phyloP scores from a whole-genome alignment of 2,329 filamentous ascomycete genomes.

The Xylariaceae sp. region DNA sequence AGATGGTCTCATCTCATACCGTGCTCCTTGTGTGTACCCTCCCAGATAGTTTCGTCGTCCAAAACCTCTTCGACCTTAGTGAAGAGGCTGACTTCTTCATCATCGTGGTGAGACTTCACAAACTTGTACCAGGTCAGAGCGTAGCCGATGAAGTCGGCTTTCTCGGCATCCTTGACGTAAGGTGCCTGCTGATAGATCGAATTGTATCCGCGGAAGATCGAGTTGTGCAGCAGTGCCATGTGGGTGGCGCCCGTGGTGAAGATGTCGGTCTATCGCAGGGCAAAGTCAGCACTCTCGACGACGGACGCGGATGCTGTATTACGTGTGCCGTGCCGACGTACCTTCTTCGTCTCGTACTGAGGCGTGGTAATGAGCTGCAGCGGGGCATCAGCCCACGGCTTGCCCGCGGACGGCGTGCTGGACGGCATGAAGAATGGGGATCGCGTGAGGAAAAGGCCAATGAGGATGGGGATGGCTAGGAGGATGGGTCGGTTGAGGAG shows the following conservation, averaged over 20 bases:
- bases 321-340: conserved; percentile 21
- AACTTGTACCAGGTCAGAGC: conserved; percentile 54
- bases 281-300: background rate
- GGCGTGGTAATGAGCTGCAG: conserved; percentile 51
- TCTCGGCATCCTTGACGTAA: conserved; percentile 46
- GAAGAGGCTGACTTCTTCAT: conserved; percentile 54
- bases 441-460: conserved; percentile 35
- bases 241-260: conserved; percentile 56
- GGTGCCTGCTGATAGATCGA: conserved; percentile 57
- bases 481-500: conserved; percentile 30
- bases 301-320: background rate
- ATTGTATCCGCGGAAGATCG: conserved; percentile 59
- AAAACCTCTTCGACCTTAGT: conserved; percentile 49
- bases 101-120: conserved; percentile 55
- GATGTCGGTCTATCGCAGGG: conserved; percentile 43
- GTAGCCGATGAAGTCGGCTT: conserved; percentile 54
- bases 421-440: conserved; percentile 39
- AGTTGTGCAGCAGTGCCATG: conserved; percentile 58
- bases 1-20: conserved; percentile 33
- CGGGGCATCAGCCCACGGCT: conserved; percentile 50
- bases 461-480: conserved; percentile 32
- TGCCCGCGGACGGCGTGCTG: conserved; percentile 25
- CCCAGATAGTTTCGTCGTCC: conserved; percentile 46
- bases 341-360: conserved; percentile 48
- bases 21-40: conserved; percentile 50